Evolutionary conservation across 768 basidiomycete species (phyloP), one percentile per base, ranked within the genome.

Genomic region (Guyanaporus albipodus): DNA sequence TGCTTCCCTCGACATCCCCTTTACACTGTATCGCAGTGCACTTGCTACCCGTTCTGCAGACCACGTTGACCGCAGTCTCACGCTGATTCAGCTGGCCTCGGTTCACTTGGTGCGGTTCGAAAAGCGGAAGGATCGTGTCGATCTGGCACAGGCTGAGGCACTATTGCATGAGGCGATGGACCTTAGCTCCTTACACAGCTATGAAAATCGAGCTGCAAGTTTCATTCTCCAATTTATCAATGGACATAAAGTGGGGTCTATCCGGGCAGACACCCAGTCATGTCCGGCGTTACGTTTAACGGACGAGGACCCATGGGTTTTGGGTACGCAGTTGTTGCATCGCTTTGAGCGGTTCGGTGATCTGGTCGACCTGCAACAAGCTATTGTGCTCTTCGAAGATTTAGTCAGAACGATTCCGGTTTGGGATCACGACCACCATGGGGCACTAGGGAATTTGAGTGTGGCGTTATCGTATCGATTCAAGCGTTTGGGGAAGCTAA

Each of bases 61-160:
- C n/a, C 41, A 42, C 9, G 26, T 31, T n/a, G 50, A 48, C 27
- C 31, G 46, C 19, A 24, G 37, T 5, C n/a, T 19, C 8, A 51
- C 46, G 1, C 22, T 50, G 19, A 36, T 50, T 2, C 28, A 50
- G 5, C 38, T 51, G 26, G 41, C 46, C 4, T 3, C 6, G 6
- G 38, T 38, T 3, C 10, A 27, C 29, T 36, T 29, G 8, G 10
- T 14, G 4, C 35, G 9, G 11, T 35, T 38, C 2, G n/a, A 7
- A 11, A 33, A 28, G 21, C 19, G 19, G 19, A 1, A 7, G 26
- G 19, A 39, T 4, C 6, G 29, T 4, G 10, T 10, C 10, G 21
- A 43, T 18, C 37, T 14, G 17, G 11, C 6, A 18, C 22, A 21
- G 2, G 38, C 26, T 19, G 28, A 38, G 24, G 24, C 4, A 23